Conservation (phyloP, 2,329 filamentous ascomycete species). For the Pestalotiopsis sp. region DNA sequence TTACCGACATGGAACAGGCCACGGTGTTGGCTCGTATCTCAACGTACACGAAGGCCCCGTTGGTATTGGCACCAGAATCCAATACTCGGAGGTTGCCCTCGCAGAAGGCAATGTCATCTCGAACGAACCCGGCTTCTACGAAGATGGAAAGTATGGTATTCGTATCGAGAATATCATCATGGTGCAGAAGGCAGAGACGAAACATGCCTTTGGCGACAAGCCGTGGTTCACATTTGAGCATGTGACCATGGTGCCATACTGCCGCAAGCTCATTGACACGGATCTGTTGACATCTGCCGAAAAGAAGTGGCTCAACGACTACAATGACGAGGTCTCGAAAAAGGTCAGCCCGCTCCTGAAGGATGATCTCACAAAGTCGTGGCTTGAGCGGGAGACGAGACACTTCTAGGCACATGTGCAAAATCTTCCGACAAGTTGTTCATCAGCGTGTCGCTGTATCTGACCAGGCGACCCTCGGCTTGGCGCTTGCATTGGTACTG, state of each 20-base stretch:
- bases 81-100: conserved; percentile 88
- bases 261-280: conserved; percentile 82
- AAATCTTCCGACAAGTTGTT: background rate
- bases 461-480: background rate
- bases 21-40: conserved; percentile 91
- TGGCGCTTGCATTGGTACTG: background rate
- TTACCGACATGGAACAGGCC: conserved; percentile 94
- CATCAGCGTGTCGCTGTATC: background rate
- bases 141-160: conserved; percentile 92
- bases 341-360: conserved; percentile 79
- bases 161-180: conserved; percentile 96
- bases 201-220: conserved; percentile 89
- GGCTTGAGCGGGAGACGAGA: conserved; percentile 87
- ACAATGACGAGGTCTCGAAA: conserved; percentile 78
- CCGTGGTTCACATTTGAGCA: conserved; percentile 95
- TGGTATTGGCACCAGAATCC: conserved; percentile 88
- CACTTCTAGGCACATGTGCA: conserved; percentile 47
- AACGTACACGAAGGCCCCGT: conserved; percentile 98
- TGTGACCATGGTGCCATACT: conserved; percentile 96
- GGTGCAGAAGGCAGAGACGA: conserved; percentile 85
- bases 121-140: conserved; percentile 95
- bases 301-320: conserved; percentile 84
- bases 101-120: conserved; percentile 94
- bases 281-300: conserved; percentile 73
- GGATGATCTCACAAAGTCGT: conserved; percentile 72